phyloP scores from a whole-genome alignment of 73 alveolate species.

The Paraurostyla sp. region DNA sequence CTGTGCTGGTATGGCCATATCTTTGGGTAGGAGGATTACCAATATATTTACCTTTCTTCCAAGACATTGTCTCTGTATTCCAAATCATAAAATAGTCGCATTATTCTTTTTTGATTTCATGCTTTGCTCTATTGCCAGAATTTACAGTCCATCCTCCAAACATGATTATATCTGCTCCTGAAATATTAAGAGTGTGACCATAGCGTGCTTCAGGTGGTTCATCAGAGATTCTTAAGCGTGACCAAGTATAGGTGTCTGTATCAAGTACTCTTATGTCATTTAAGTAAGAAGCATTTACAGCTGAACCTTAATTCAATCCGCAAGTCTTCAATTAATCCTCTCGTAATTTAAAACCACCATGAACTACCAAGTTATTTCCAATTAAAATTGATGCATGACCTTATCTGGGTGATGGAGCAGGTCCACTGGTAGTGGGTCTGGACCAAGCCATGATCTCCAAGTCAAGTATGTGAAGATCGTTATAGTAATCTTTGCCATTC shows the following conservation, averaged over 20 bases:
- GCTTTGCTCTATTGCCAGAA: constrained; percentile 88
- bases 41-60: constrained; percentile 91
- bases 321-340: constrained; percentile 88
- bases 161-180: constrained; percentile 90
- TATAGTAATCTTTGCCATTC: constrained; percentile 92
- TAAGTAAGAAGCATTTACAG: constrained; percentile 84
- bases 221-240: constrained; percentile 93
- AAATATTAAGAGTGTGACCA: constrained; percentile 93
- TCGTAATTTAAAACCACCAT: constrained; percentile 95
- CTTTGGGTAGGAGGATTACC: constrained; percentile 93
- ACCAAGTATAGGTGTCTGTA: constrained; percentile 94
- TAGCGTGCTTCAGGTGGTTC: constrained; percentile 95
- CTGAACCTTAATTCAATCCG: constrained; percentile 88
- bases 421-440: constrained; percentile 90
- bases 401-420: constrained; percentile 94
- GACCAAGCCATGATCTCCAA: constrained; percentile 94
- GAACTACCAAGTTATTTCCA: constrained; percentile 93
- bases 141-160: constrained; percentile 95
- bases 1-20: constrained; percentile 96
- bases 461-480: constrained; percentile 90
- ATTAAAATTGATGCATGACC: constrained; percentile 95
- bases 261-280: constrained; percentile 95
- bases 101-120: constrained; percentile 86
- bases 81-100: constrained; percentile 94
- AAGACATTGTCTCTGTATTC: constrained; percentile 92